Evolutionary conservation across 768 basidiomycete genomes (phyloP).

Genomic region (Leccinellum albellum): DNA sequence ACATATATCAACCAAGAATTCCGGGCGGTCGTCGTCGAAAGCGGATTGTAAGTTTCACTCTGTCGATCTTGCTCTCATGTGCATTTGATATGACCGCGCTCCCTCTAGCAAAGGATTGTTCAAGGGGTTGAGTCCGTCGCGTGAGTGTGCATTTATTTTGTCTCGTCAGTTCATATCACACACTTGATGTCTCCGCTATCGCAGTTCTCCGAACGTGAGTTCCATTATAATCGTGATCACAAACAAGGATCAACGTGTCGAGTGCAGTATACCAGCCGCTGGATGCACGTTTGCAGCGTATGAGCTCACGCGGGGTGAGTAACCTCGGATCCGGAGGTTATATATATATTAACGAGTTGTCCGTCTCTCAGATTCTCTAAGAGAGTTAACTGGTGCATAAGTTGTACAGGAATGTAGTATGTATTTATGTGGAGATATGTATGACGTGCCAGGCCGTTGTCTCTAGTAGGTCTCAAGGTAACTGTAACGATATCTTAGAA

Average conservation of each 20-base stretch:
- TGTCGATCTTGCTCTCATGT: background rate
- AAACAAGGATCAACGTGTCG: background rate
- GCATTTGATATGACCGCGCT: background rate
- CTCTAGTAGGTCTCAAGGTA: too few species aligned
- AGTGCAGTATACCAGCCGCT: conserved; percentile 78
- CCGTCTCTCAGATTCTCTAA: conserved; percentile 17
- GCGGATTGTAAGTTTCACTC: conserved; percentile 57
- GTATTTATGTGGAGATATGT: background rate
- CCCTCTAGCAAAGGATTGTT: conserved; percentile 52
- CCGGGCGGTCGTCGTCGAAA: conserved; percentile 61
- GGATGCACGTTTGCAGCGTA: conserved; percentile 89
- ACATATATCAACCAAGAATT: conserved; percentile 76
- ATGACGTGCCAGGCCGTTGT: too few species aligned
- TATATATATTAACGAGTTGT: background rate
- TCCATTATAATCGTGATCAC: background rate
- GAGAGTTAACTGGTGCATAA: conserved; percentile 24
- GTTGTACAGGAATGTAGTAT: background rate
- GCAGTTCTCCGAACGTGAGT: conserved; percentile 61
- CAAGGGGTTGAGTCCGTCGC: conserved; percentile 70
- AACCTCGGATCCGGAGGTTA: background rate
- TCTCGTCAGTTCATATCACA: background rate
- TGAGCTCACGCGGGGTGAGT: conserved; percentile 72
- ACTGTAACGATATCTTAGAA: background rate
- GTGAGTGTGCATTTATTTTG: conserved; percentile 38
- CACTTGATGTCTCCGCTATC: background rate